These are phyloP conservation scores for Hanseniaspora uvarum DNA, from an alignment of 1,139 yeast genomes.

Conservation along the genomic window DNA sequence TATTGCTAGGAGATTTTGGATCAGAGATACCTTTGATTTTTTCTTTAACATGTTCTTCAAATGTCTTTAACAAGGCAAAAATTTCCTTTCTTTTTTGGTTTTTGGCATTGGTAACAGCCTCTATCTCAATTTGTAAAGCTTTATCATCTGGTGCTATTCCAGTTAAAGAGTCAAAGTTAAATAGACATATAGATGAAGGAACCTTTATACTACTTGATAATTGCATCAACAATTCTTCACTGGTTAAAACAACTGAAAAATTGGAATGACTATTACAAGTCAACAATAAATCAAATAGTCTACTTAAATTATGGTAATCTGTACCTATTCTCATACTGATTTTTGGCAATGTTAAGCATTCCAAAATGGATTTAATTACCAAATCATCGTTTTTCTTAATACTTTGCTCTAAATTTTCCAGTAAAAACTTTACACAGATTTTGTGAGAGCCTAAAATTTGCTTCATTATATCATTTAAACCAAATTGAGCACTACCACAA, in stretches of 20 bases:
- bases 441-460: constrained; percentile 62
- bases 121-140: constrained; percentile 45
- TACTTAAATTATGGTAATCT: constrained; percentile 46
- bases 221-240: constrained; percentile 43
- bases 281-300: constrained; percentile 41
- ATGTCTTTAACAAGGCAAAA: constrained; percentile 34
- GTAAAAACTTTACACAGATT: constrained; percentile 37
- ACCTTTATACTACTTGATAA: constrained; percentile 41
- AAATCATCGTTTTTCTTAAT: constrained; percentile 47
- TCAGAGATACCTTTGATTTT: constrained; percentile 17
- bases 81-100: constrained; percentile 43
- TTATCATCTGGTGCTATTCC: constrained; percentile 56
- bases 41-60: constrained; percentile 39
- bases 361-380: constrained; percentile 58
- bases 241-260: constrained; percentile 41
- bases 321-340: constrained; percentile 47
- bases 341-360: constrained; percentile 43
- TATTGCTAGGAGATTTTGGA: not conserved
- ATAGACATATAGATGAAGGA: constrained; percentile 51
- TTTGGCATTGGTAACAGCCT: constrained; percentile 50
- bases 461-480: constrained; percentile 61
- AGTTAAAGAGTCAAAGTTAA: constrained; percentile 37
- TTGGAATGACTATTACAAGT: constrained; percentile 53
- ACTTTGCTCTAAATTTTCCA: constrained; percentile 41
- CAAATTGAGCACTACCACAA: constrained; percentile 59